Conservation (phyloP, 306 rosid species). For the Biancaea sappan region DNA sequence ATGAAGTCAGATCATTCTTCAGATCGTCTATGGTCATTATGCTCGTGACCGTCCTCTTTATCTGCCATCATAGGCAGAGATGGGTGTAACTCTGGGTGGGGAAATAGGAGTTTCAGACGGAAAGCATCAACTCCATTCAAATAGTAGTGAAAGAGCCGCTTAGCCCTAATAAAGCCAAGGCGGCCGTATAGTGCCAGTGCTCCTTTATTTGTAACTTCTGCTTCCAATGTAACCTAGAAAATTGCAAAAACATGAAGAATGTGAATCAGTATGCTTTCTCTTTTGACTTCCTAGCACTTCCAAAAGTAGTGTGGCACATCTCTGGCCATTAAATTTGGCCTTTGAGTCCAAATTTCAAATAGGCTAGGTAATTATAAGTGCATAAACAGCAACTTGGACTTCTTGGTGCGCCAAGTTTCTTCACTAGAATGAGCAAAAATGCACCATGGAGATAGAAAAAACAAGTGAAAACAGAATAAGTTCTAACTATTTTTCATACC, state of each 20-base stretch:
- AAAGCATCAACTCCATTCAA: constrained; percentile 98
- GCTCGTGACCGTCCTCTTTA: constrained; percentile 30
- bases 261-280: neutral
- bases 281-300: neutral
- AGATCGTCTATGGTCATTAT: constrained; percentile 24
- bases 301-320: neutral
- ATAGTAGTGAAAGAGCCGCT: constrained; percentile 90
- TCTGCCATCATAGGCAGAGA: constrained; percentile 40
- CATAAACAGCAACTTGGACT: neutral
- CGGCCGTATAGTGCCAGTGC: constrained; percentile 94
- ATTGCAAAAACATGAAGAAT: constrained; percentile 8
- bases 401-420: neutral
- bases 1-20: constrained; percentile 35
- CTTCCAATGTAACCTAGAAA: constrained; percentile 83
- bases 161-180: constrained; percentile 90
- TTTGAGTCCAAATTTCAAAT: neutral
- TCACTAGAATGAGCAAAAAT: constrained; percentile 8
- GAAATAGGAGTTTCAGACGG: constrained; percentile 84
- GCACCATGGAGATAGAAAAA: neutral
- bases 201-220: constrained; percentile 97
- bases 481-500: neutral
- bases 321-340: constrained; percentile 18
- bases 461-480: constrained; percentile 11
- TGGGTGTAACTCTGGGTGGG: constrained; percentile 52
- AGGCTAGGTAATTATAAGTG: neutral